Base-by-base conservation (phyloP, 2,329 filamentous ascomycete genomes). In the Nemania diffusa region DNA sequence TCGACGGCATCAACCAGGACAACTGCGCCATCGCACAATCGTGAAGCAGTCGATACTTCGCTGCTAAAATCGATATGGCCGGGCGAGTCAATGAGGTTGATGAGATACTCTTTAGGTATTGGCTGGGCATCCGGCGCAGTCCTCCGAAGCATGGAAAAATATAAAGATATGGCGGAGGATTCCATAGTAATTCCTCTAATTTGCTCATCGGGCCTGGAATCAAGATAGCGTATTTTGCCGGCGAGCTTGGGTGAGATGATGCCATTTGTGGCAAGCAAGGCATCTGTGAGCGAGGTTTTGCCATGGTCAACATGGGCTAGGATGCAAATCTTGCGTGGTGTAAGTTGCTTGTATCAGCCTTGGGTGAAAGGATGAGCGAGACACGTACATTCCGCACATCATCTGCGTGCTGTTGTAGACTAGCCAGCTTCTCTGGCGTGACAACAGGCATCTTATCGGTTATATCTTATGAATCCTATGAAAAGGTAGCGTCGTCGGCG, bases 131-230 rank as follows among this genome's bases (percentile, higher is more conserved):
- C 90, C 1, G 91, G 90, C 1, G 87, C 84, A 42, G 88, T 83
- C 72, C 93, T 88, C 72, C 94, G 88, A 61, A 97, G 83, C 87
- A 98, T 93, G 40, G 94, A 97, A 79, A 99, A 99, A 81, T 92
- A 97, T 37, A 99, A 85, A 0, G 96, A 98, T 71, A 99, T 99
- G 69, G 96, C 96, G 5, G 95, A 98, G 0, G 96, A 98, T 80
- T 99, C 96, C 96, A 99, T 99, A n/a, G 96, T 99, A 77, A 99
- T 99, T 64, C 96, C 96, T 71, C 96, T 91, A 17, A 92, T 87
- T 81, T 99, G 96, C 80, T 99, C 96, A 80, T 99, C 96, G 1
- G 95, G 95, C 50, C 96, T 87, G 24, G 96, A 98, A 82, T 99
- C 96, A 66, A 99, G 89, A 77, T 98, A 99, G 72, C 96, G 91